phyloP scores from a whole-genome alignment of 352 stramenopile species.

The Achlya hypogyna region DNA sequence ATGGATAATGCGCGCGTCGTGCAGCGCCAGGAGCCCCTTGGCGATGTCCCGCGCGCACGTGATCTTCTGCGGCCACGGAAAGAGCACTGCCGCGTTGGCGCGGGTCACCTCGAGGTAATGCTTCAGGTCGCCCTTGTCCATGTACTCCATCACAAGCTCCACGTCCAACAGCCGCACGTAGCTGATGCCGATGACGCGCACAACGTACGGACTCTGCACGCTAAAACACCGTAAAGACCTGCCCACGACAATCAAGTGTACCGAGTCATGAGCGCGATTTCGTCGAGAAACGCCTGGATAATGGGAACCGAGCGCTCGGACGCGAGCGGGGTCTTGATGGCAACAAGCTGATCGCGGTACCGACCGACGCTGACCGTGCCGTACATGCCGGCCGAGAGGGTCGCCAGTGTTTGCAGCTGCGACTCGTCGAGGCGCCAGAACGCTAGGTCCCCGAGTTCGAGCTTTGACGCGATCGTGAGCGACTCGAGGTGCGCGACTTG shows the following conservation, averaged over 20 bases:
- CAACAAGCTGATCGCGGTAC: background rate
- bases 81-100: background rate
- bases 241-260: background rate
- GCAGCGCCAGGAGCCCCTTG: slow-evolving; percentile 28
- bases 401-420: background rate
- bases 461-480: background rate
- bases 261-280: slow-evolving; percentile 1
- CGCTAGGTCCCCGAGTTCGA: background rate
- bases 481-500: background rate
- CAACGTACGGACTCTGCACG: slow-evolving; percentile 33
- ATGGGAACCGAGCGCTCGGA: background rate
- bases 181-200: slow-evolving; percentile 36
- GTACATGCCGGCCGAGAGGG: background rate
- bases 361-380: background rate
- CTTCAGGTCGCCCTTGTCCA: slow-evolving; percentile 33
- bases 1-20: slow-evolving; percentile 29
- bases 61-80: slow-evolving; percentile 1
- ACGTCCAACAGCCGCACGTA: slow-evolving; percentile 39
- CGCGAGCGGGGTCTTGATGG: background rate
- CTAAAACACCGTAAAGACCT: background rate
- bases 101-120: slow-evolving; percentile 7
- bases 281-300: background rate
- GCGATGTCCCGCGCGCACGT: slow-evolving; percentile 20
- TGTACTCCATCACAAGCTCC: slow-evolving; percentile 42
- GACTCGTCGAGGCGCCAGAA: slow-evolving; percentile 4